Percentiles rank a stretch among this genome's conserved stretches.
These are phyloP conservation scores for Cyberlindnera mrakii DNA, from an alignment of 805 yeast species.

Conservation along the genomic window DNA sequence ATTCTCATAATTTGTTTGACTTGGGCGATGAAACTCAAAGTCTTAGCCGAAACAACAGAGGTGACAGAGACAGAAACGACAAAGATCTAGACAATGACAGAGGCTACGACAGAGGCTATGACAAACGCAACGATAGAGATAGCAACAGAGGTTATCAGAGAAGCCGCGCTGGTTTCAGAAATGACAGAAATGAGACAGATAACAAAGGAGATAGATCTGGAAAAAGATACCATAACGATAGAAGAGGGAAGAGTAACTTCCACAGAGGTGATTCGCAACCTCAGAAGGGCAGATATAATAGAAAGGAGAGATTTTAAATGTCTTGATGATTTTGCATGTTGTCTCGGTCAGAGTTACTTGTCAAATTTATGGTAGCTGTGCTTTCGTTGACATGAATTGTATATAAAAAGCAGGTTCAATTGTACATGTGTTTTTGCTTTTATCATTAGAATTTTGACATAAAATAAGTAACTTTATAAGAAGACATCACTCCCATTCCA, in stretches of 20 bases:
- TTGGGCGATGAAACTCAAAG: slow-evolving; percentile 1
- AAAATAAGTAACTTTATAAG: no score
- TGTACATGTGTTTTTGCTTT: not conserved
- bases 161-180: not conserved
- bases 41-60: not conserved
- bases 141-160: not conserved
- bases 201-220: not conserved
- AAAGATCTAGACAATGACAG: slow-evolving; percentile 1
- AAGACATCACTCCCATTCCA: slow-evolving; percentile 35
- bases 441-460: not conserved
- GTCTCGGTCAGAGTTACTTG: no score
- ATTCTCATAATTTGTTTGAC: slow-evolving; percentile 17
- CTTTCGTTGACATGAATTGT: no score
- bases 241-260: no score
- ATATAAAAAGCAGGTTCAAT: no score
- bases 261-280: no score
- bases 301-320: slow-evolving; percentile 1
- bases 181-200: slow-evolving; percentile 1
- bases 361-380: no score
- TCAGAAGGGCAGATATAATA: not conserved
- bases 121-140: not conserved
- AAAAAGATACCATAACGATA: no score
- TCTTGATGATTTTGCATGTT: not conserved
- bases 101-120: not conserved
- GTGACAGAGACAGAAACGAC: slow-evolving; percentile 1